These are phyloP conservation scores for Afroboletus lepidellus DNA, from an alignment of 1,284 basidiomycete genomes.

Conservation along the genomic window DNA sequence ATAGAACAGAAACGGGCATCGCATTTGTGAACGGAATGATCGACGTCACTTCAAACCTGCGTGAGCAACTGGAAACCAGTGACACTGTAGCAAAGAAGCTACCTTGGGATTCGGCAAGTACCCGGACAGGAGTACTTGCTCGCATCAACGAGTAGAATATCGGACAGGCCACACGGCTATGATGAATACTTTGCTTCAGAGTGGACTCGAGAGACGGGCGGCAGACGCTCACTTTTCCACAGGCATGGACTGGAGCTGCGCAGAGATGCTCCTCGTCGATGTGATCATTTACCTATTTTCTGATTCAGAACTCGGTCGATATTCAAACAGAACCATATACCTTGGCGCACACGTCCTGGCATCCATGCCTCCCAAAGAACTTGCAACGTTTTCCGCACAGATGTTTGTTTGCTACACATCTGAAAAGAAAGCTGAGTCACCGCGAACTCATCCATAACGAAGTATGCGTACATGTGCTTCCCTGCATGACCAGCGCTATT, in stretches of 20 bases:
- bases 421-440: constrained; percentile 17
- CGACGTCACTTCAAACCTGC: constrained; percentile 35
- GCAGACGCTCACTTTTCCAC: constrained; percentile 43
- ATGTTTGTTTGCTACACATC: constrained; percentile 49
- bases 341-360: constrained; percentile 49
- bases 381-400: constrained; percentile 50
- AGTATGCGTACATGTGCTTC: constrained; percentile 45
- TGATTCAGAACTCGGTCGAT: not conserved
- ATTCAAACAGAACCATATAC: constrained; percentile 26
- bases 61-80: not conserved
- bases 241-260: constrained; percentile 51
- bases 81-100: not conserved
- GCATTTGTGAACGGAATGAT: constrained; percentile 51
- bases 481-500: constrained; percentile 56
- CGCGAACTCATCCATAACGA: not conserved
- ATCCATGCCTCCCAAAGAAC: constrained; percentile 45
- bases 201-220: not conserved
- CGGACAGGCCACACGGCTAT: constrained; percentile 47
- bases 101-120: constrained; percentile 47
- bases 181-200: not conserved
- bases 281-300: constrained; percentile 43
- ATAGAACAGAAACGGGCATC: constrained; percentile 53
- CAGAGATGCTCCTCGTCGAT: constrained; percentile 50
- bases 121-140: constrained; percentile 41
- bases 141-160: constrained; percentile 35